These are phyloP conservation scores for Cyclotella baltica DNA, from an alignment of 108 stramenopile species.

Conservation along the genomic window DNA sequence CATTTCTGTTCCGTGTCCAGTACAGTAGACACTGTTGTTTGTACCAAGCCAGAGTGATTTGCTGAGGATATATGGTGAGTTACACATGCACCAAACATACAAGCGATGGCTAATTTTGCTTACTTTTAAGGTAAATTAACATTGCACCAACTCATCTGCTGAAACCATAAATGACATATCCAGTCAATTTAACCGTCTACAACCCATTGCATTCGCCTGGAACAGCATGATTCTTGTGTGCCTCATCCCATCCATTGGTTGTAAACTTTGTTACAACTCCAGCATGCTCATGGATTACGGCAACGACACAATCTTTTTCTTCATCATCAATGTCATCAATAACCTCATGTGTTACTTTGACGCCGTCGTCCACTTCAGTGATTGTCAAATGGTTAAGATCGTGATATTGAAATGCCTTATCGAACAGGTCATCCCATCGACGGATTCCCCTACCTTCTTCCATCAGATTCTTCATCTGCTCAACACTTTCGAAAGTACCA, in stretches of 20 bases:
- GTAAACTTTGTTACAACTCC: conserved; percentile 28
- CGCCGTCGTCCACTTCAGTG: conserved; percentile 14
- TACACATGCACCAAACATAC: no score
- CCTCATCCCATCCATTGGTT: conserved; percentile 9
- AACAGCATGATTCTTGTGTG: conserved; percentile 16
- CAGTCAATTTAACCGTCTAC: background rate
- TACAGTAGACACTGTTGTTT: no score
- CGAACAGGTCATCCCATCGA: conserved; percentile 37
- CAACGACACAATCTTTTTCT: conserved; percentile 25
- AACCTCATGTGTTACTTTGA: conserved; percentile 13
- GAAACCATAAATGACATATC: background rate
- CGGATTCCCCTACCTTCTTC: conserved; percentile 17
- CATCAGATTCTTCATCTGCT: conserved; percentile 23
- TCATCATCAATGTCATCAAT: conserved; percentile 5
- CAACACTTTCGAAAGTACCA: background rate
- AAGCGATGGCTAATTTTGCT: no score
- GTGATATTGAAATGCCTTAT: conserved; percentile 15
- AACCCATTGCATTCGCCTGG: conserved; percentile 19
- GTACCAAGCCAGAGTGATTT: no score
- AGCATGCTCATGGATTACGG: conserved; percentile 31
- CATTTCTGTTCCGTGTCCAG: no score
- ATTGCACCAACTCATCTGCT: background rate
- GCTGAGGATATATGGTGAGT: no score
- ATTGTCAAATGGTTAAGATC: conserved; percentile 18
- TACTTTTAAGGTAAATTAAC: no score